Evolutionary conservation across 202 grass and related monocot genomes (phyloP), one percentile per base, ranked within the genome.

Genomic region (Panicum virgatum): DNA sequence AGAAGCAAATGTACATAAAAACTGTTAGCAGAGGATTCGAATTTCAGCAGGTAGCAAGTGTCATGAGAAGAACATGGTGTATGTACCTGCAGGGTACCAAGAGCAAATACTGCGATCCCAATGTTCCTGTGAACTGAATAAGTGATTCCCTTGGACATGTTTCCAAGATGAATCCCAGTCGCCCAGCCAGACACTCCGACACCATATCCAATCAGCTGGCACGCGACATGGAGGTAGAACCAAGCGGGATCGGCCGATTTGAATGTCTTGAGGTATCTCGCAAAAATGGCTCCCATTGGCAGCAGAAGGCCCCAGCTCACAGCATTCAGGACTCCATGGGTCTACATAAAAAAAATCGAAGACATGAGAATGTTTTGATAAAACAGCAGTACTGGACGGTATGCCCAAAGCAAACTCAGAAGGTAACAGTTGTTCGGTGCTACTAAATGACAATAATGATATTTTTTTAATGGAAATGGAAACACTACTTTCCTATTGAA

Each of bases 261-360:
- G 81, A 99, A 99, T 59, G 90, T 95, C 78, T 90, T 99, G 59
- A 99, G 89, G 27, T 99, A 94, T 72, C 96, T 88, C 3, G 96
- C 91, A 29, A 94, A 85, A 68, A 94, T 89, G 39, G 78, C 89
- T 70, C 93, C 96, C 32, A 90, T 84, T 39, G 96, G 96, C 43
- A 99, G 75, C 8, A 99, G 75, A 84, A 96, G 85, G 0, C 96
- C 96, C 96, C 96, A 99, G 66, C 96, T 94, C 61, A 94, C 92
- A 30, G 91, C 96, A 87, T 96, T 96, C 66, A 99, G 65, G 50
- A 94, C 27, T 70, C 96, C 96, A 83, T 99, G 96, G 2, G 87
- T 83, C 96, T 99, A 34, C 34, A 74, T 9, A 52, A 40, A 69
- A n/a, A n/a, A 9, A 66, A 48, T 34, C n/a, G 3, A 57, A 68